These are phyloP conservation scores for Linnemannia exigua DNA, from an alignment of 192 early-diverging fungal genomes.

Conservation along the genomic window DNA sequence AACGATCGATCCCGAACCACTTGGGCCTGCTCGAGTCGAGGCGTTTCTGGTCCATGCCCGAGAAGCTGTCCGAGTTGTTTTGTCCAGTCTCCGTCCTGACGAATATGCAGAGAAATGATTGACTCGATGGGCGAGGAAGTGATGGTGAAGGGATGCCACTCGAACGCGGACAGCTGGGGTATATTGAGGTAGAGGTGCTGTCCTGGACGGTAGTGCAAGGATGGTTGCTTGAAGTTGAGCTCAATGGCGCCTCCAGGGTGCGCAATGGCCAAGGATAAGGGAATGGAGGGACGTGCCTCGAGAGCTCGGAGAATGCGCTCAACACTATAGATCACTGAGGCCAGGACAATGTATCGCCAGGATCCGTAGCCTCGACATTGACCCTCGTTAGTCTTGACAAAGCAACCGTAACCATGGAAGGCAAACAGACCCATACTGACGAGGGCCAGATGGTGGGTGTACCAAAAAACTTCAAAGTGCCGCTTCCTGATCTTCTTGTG, in stretches of 20 bases:
- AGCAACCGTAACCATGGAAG: slow-evolving; percentile 73
- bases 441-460: slow-evolving; percentile 81
- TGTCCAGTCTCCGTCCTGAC: slow-evolving; percentile 63
- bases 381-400: slow-evolving; percentile 63
- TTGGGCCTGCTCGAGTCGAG: slow-evolving; percentile 29
- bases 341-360: slow-evolving; percentile 66
- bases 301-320: slow-evolving; percentile 75
- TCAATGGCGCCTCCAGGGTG: slow-evolving; percentile 82
- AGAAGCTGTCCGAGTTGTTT: slow-evolving; percentile 35
- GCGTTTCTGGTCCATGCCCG: slow-evolving; percentile 45
- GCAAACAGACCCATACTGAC: slow-evolving; percentile 72
- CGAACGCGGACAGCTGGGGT: slow-evolving; percentile 73
- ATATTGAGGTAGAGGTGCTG: slow-evolving; percentile 84
- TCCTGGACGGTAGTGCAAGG: slow-evolving; percentile 65
- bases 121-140: slow-evolving; percentile 61
- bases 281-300: slow-evolving; percentile 63
- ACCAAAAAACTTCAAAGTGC: slow-evolving; percentile 84
- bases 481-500: slow-evolving; percentile 68
- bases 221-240: slow-evolving; percentile 69
- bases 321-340: slow-evolving; percentile 66
- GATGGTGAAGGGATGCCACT: slow-evolving; percentile 86
- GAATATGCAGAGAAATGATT: slow-evolving; percentile 56
- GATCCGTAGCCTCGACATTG: slow-evolving; percentile 59
- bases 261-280: slow-evolving; percentile 74
- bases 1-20: slow-evolving; percentile 43